phyloP scores from a whole-genome alignment of 164 flowering plant species.

The Paratinospora sagittata region DNA sequence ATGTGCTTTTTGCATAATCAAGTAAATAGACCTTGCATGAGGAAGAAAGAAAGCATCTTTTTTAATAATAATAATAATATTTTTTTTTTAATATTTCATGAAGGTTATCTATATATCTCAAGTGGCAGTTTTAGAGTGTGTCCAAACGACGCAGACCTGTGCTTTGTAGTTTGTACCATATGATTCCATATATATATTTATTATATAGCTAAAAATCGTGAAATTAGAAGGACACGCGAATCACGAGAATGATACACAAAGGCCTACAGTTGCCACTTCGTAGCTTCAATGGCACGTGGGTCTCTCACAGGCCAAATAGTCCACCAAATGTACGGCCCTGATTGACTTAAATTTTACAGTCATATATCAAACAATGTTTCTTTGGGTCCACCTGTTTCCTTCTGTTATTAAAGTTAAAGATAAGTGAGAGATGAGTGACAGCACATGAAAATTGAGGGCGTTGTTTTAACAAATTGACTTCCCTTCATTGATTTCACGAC shows the following conservation, averaged over 20 bases:
- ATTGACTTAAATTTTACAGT: neutral
- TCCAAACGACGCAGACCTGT: too few species aligned
- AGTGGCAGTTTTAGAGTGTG: too few species aligned
- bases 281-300: neutral
- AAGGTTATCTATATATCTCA: too few species aligned
- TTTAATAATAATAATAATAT: too few species aligned
- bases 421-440: neutral
- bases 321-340: conserved; percentile 1
- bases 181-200: too few species aligned
- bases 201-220: neutral
- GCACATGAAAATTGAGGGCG: neutral
- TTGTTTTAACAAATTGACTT: neutral
- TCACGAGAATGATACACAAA: neutral
- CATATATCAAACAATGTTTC: neutral
- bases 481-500: neutral
- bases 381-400: neutral
- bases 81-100: too few species aligned
- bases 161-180: too few species aligned
- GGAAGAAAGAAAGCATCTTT: too few species aligned
- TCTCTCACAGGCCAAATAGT: neutral
- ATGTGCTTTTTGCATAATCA: too few species aligned
- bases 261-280: too few species aligned
- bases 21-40: too few species aligned
- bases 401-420: neutral
- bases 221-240: neutral